Conservation (phyloP, 148 eudicot species). For the Rhododendron ovatum region DNA sequence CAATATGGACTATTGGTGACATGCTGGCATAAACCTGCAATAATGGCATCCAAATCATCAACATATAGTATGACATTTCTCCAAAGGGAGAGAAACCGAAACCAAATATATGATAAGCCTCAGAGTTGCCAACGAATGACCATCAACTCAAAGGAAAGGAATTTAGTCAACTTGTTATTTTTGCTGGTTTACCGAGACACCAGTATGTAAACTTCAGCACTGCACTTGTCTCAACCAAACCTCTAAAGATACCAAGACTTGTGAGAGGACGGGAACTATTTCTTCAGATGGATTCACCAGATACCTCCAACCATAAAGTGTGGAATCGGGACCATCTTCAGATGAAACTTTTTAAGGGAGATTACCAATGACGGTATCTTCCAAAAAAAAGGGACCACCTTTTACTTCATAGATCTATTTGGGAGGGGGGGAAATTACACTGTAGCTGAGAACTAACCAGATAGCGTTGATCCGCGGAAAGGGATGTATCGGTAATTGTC, state of each 20-base stretch:
- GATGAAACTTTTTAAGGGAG: background rate
- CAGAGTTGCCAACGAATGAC: background rate
- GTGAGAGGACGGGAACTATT: background rate
- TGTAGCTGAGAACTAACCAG: constrained; percentile 49
- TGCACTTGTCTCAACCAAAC: background rate
- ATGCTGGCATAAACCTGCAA: constrained; percentile 85
- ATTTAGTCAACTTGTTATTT: background rate
- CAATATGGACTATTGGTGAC: constrained; percentile 80
- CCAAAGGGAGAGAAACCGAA: background rate
- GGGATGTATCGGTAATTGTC: constrained; percentile 91
- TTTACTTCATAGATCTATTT: background rate
- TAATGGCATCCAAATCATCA: background rate
- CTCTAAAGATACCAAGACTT: background rate
- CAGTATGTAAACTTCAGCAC: background rate
- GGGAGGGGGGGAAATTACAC: background rate
- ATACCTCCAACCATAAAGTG: background rate
- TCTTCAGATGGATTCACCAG: background rate
- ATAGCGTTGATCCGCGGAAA: constrained; percentile 74
- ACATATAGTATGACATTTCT: background rate
- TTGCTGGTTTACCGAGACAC: background rate
- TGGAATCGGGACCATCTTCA: background rate
- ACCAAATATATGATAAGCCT: background rate
- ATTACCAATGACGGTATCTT: background rate
- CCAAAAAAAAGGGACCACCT: background rate
- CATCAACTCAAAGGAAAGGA: background rate